These are phyloP conservation scores for Agastache rugosa DNA, from an alignment of 257 asterid species.

Conservation along the genomic window DNA sequence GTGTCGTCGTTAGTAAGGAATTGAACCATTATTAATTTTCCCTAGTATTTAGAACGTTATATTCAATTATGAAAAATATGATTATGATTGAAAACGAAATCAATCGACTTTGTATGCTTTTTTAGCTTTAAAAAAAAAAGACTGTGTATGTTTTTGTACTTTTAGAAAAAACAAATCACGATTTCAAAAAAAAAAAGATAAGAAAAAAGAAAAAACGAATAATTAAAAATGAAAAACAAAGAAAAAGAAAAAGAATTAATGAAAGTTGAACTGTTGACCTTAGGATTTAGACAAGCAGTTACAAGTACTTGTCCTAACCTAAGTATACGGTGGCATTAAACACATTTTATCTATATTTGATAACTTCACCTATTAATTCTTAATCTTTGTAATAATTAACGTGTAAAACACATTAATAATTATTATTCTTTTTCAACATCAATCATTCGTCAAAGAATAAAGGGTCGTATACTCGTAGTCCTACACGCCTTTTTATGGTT, in stretches of 20 bases:
- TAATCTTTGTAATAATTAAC: neutral
- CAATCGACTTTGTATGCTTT: neutral
- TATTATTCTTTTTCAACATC: conserved; percentile 26
- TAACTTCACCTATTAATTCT: conserved; percentile 24
- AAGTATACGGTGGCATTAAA: conserved; percentile 35
- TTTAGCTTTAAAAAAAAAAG: neutral
- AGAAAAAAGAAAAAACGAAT: neutral
- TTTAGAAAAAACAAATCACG: too few species aligned
- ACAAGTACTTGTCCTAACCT: conserved; percentile 16
- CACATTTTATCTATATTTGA: conserved; percentile 30
- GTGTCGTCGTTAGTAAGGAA: neutral
- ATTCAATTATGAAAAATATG: neutral
- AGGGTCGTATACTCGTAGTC: too few species aligned
- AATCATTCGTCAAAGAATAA: neutral
- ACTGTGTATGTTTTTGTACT: too few species aligned
- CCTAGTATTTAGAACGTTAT: neutral
- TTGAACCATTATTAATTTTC: neutral
- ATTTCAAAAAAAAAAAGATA: too few species aligned
- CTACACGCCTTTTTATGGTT: neutral
- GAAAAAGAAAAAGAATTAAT: neutral
- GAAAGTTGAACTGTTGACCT: conserved; percentile 20
- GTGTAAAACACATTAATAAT: neutral
- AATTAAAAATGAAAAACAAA: neutral
- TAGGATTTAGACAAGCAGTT: neutral
- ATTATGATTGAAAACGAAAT: conserved; percentile 18